These are phyloP conservation scores for Albizia julibrissin DNA, from an alignment of 306 rosid species.

Conservation along the genomic window DNA sequence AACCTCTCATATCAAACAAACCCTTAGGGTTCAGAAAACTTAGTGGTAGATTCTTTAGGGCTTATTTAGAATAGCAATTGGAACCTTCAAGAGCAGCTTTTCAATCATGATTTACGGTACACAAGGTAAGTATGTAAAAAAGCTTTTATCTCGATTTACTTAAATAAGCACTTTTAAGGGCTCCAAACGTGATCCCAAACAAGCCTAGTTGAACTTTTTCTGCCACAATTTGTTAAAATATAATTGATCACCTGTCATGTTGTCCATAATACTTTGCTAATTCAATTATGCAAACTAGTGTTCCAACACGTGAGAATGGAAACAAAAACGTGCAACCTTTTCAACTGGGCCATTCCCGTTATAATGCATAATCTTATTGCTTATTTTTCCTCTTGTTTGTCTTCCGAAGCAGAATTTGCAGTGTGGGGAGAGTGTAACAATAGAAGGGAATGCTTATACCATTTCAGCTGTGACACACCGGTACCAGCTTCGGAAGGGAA, in stretches of 20 bases:
- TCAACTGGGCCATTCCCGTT: constrained; percentile 22
- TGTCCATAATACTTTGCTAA: constrained; percentile 31
- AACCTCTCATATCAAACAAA: too few relatives aligned
- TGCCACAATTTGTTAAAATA: constrained; percentile 23
- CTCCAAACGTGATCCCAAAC: too few relatives aligned
- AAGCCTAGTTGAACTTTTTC: constrained; percentile 32
- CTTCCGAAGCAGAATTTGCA: constrained; percentile 59
- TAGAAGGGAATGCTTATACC: constrained; percentile 84
- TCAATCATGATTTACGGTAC: too few relatives aligned
- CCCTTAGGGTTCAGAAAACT: constrained; percentile 30
- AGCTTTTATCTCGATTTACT: too few relatives aligned
- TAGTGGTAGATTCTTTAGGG: constrained; percentile 34
- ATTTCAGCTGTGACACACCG: constrained; percentile 86
- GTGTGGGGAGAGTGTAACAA: constrained; percentile 70
- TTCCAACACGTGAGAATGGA: constrained; percentile 44
- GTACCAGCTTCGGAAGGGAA: constrained; percentile 92
- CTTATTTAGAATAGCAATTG: too few relatives aligned
- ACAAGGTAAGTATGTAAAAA: too few relatives aligned
- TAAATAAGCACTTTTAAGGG: too few relatives aligned
- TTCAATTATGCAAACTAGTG: constrained; percentile 45
- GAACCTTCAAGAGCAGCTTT: too few relatives aligned
- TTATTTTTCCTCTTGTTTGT: background rate
- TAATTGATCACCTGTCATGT: constrained; percentile 43
- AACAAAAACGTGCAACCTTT: constrained; percentile 38
- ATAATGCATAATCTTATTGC: constrained; percentile 7